Evolutionary conservation across 495 filamentous ascomycete species (phyloP), one percentile per base, ranked within the genome.

Genomic region (Apodospora peruviana): DNA sequence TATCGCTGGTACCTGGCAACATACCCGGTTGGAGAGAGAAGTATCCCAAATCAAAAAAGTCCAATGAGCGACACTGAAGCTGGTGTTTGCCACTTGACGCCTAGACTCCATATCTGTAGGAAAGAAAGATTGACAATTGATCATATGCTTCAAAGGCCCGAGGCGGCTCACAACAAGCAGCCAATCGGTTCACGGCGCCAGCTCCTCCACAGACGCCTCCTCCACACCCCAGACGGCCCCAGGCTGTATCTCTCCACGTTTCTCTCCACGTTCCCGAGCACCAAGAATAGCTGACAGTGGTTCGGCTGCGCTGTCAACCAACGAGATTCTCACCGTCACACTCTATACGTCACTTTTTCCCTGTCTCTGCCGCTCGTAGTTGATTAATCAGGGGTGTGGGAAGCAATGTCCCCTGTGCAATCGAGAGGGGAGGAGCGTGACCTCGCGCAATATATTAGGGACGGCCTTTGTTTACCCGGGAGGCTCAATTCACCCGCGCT

Each of bases 111-210:
- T 27, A 22, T 14, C 10, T 3, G 23, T 37, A 34, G 16, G 36
- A 38, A 5, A 11, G 5, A 17, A 38, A 11, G 16, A 11, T 2
- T 35, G 19, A 35, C n/a, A 21, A 42, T 46, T 37, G 19, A 23
- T 45, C 22, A 45, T 54, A 57, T 52, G 45, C 42, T 45, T 47
- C 48, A 47, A 57, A 61, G 55, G 51, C 45, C 58, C 55, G 55
- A 53, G 50, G 51, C 43, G 48, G 46, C 34, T 46, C 20, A 47
- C 35, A 25, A 3, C 10, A 4, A 22, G 19, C 25, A 12, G 1
- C 41, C 51, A 54, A 50, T 50, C 25, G 20, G 19, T n/a, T 38
- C 3, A 16, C 8, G 10, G 22, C 44, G 16, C n/a, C 24, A 16
- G 19, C 16, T 23, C 38, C 43, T 43, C 43, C 37, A 38, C 44